Base-by-base conservation (phyloP, 2,329 filamentous ascomycete species). In the Thelonectria discophora region DNA sequence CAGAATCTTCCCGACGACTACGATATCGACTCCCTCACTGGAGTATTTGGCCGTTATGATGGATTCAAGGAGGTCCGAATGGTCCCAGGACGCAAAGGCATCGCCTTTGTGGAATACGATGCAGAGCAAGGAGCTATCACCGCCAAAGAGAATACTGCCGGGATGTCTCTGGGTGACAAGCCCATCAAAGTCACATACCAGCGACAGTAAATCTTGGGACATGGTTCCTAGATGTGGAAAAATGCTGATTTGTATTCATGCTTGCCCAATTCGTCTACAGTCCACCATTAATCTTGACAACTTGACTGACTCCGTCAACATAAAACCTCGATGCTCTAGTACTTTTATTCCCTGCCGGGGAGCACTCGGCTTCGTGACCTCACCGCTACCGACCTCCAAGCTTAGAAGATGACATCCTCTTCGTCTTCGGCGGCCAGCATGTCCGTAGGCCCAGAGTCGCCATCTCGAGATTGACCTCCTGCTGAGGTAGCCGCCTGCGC, bases 31-130 rank as follows among this genome's bases (percentile, higher is more conserved):
- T 86, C 84, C 21, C 86, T 99, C 56, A 90, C 88, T 0, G 84
- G 85, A 32, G 88, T 98, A 64, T 99, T 98, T 79, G 88, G 88
- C 52, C 89, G 91, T 50, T 99, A 96, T 80, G 92, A 97, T 65
- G 94, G 94, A 24, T 97, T 99, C 82, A 90, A 90, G 75, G 95
- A 99, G 81, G 92, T 97, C 47, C 88, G 95, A 72, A 79, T 93
- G 75, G 94, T 98, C 47, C 94, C 94, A 6, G 91, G 93, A 30
- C 84, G 94, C 53, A 90, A 88, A 66, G 93, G 93, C 3, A 94
- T 99, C 76, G 95, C 93, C 1, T 99, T 99, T 77, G 93, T 97
- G 62, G 95, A 99, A 78, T 99, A 98, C 80, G 93, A 97, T 72
- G 89, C 87, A 68, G 93, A 98, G 80, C 85, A 89, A 49, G 93